Conservation (phyloP, 148 eudicot species). For the Linanthus parryae region DNA sequence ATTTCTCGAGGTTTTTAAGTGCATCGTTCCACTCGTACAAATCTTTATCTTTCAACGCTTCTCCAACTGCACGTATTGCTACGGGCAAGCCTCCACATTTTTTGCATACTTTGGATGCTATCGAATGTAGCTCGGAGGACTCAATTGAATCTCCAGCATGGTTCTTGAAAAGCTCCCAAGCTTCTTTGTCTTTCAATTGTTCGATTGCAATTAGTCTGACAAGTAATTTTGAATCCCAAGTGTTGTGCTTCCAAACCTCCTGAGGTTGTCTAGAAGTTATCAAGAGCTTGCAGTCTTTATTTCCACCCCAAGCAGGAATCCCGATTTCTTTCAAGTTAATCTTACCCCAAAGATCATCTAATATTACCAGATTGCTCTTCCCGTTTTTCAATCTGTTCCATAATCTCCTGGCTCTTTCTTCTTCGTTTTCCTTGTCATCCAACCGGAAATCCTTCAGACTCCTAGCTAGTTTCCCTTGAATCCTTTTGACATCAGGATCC, state of each 20-base stretch:
- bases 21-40: background rate
- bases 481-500: background rate
- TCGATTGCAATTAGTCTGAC: background rate
- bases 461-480: background rate
- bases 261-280: too few species aligned
- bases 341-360: background rate
- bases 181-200: background rate
- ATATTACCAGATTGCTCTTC: background rate
- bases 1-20: background rate
- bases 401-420: background rate
- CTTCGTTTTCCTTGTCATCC: background rate
- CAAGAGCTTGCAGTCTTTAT: conserved; percentile 2
- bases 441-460: background rate
- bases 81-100: conserved; percentile 16
- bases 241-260: background rate
- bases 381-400: background rate
- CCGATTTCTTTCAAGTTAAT: conserved; percentile 11
- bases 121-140: background rate
- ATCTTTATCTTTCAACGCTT: background rate
- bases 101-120: background rate
- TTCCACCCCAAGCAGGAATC: background rate
- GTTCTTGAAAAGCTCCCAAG: background rate
- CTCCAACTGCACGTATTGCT: conserved; percentile 7
- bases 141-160: background rate
- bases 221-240: background rate